Conservation (phyloP, 1,139 yeast species). For the Zygoascus meyerae region DNA sequence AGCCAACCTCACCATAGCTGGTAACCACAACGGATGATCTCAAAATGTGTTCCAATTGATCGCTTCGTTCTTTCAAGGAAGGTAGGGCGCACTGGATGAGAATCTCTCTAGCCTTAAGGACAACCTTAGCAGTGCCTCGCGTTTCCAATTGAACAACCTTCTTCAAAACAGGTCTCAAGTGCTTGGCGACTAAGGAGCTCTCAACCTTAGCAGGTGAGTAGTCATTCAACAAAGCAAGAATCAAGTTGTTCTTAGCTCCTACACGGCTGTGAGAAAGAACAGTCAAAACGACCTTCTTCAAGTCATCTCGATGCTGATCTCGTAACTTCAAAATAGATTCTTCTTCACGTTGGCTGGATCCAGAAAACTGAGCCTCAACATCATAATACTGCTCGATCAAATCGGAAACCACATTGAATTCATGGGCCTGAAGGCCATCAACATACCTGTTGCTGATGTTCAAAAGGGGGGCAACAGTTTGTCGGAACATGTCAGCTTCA, state of each 20-base stretch:
- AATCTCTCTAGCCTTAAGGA: conserved; percentile 94
- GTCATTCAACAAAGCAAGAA: conserved; percentile 75
- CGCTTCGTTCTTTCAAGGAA: conserved; percentile 90
- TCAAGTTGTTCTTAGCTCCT: conserved; percentile 84
- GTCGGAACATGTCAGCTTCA: conserved; percentile 40
- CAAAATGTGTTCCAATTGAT: conserved; percentile 92
- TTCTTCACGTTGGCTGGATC: conserved; percentile 73
- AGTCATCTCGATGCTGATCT: conserved; percentile 76
- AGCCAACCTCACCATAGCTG: conserved; percentile 68
- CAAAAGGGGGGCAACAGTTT: conserved; percentile 65
- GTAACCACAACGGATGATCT: conserved; percentile 87
- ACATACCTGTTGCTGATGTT: conserved; percentile 65
- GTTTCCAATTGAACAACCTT: conserved; percentile 81
- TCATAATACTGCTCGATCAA: conserved; percentile 67
- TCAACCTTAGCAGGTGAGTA: conserved; percentile 56
- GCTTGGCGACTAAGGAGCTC: conserved; percentile 59
- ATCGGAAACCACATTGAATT: conserved; percentile 64
- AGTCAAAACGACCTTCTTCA: conserved; percentile 62
- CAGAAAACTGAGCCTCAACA: conserved; percentile 73
- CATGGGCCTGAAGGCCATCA: conserved; percentile 78
- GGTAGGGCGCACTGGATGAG: conserved; percentile 95
- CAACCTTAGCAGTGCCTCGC: conserved; percentile 86
- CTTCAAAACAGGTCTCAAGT: conserved; percentile 66
- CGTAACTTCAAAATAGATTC: conserved; percentile 72
- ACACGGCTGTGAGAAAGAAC: conserved; percentile 90